Evolutionary conservation across 2,329 filamentous ascomycete genomes (phyloP), one percentile per base, ranked within the genome.

Genomic region (Corinectria fuckeliana): DNA sequence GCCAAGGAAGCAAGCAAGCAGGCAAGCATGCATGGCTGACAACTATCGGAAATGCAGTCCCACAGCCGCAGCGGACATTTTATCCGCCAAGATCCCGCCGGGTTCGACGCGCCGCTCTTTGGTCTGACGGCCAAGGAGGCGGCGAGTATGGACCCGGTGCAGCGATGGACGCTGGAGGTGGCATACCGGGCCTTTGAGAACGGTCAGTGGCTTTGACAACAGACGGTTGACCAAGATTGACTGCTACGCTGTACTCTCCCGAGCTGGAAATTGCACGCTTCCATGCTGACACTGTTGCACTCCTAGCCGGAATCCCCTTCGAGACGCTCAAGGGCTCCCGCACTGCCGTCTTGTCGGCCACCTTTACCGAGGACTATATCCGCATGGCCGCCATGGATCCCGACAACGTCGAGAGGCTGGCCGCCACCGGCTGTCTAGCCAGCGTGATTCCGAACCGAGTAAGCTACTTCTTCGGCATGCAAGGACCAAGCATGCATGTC

Each of bases 131-230:
- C 42, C 9, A 45, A 45, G 57, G 78, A 82, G 66, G 79, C 76
- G 36, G 73, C 72, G 42, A 76, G 77, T 1, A 78, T 83, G 75
- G 81, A 83, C 45, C 81, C 81, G 1, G 77, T 80, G 56, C 80
- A 82, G 59, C 75, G 79, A 0, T 68, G 83, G 13, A 72, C 81
- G 48, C 72, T 82, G 3, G 81, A 83, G 66, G 80, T 78, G 53
- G 78, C 79, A 3, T 83, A 80, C 62, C 81, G 83, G 66, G 79
- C 78, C 0, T 74, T 83, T 20, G 81, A 83, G 26, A 45, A 45
- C n/a, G 42, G 42, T 77, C 45, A 67, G 77, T 28, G 3, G 30
- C 30, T 32, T 3, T n/a, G 5, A 32, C n/a, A n/a, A n/a, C n/a
- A n/a, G 4, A 14, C 30, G 6, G 13, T n/a, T 3, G 13, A 32